Evolutionary conservation across 371 early-diverging fungal genomes (phyloP), one percentile per base, ranked within the genome.

Genomic region (Mortierella sp.): DNA sequence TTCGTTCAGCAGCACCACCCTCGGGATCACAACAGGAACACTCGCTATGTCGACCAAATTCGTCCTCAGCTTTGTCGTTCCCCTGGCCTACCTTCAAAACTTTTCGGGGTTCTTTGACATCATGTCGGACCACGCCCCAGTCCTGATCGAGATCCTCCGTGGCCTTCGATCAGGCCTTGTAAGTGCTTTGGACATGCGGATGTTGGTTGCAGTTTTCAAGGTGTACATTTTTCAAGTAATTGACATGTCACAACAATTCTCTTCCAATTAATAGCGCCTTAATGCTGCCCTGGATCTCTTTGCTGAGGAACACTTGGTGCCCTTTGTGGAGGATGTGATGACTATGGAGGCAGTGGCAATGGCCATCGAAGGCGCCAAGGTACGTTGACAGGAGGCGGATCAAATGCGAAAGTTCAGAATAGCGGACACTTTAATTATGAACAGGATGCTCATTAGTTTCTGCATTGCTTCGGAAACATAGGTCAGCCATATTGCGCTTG

Each of bases 291-390:
- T 93, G 52, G 89, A 92, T 24, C 88, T 88, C 73, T 93, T 91
- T 83, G 90, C 90, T 2, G 76, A 83, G 14, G 76, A 86, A 45
- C 89, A 89, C 47, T 50, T 93, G 11, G 78, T 90, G 2, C 93
- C 93, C 0, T 93, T 93, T 89, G 90, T 93, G 7, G 89, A 88
- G 52, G 89, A 91, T 28, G 88, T 93, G 13, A 93, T 92, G 93
- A 90, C 91, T 34, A 85, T 92, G 73, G 93, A 93, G 52, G 91
- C 93, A 2, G 92, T 92, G 2, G 92, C 91, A 16, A 82, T 93
- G 72, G 92, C 93, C 9, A 80, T 88, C 10, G 92, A 92, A 47
- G 91, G 90, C 42, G 81, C 88, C 44, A 93, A 92, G 88, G 92
- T 91, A 88, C 42, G 6, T 44, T 21, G 31, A 19, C 57, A 5